Base-by-base conservation (phyloP, 441 rosid species). In the Erodium chrysanthum region DNA sequence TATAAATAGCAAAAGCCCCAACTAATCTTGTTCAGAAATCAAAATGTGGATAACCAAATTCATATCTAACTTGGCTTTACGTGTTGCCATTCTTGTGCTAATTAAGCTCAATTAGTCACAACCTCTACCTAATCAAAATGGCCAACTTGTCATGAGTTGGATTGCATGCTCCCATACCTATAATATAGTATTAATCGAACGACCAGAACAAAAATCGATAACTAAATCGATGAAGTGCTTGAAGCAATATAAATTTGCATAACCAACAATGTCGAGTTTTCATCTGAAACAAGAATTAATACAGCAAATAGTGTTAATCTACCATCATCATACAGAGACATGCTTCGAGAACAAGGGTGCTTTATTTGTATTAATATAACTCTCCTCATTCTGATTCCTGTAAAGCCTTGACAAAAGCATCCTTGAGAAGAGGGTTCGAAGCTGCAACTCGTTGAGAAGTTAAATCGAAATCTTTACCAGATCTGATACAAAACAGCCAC, bases 401-500 rank as follows among this genome's bases (percentile, higher is more conserved):
- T 85, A 91, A 78, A 50, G 83, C 87, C 78, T 86, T 84, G 5
- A 83, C 78, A 72, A 94, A 91, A 52, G 82, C 80, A 71, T 85
- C 96, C 85, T 86, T 89, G 62, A 91, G 77, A 54, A 65, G 79
- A 29, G 85, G 85, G 74, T 91, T 94, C 33, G 97, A 91, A 33
- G 94, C 96, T 2, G 98, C 98, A 10, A 89, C 85, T 76, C 96
- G 83, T 63, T 84, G 91, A 64, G 84, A 75, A 14, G 90, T 84
- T 79, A 88, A 88, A 84, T 91, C 87, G 61, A 91, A 84, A 60
- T 89, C 96, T 77, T 82, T 78, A 71, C 99, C 99, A 35, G 95
- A 89, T 65, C 98, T 91, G 88, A 78, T 21, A 7, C 59, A 18
- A 52, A 15, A 50, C 20, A 50, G 8, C 21, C 21, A 15, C 14